phyloP scores from a whole-genome alignment of 345 rosid genomes.

The Dovyalis caffra region DNA sequence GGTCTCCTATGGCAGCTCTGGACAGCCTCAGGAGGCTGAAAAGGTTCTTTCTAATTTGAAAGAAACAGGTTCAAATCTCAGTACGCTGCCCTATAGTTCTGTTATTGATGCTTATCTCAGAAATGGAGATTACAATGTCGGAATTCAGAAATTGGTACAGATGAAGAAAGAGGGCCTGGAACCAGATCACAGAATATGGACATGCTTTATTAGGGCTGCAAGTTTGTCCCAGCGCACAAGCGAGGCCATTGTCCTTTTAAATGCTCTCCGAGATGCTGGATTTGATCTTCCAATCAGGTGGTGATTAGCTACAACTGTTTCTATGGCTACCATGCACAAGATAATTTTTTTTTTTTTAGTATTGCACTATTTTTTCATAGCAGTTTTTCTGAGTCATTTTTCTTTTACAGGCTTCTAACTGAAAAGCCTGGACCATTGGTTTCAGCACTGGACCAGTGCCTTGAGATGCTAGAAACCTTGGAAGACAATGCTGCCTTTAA shows the following conservation, averaged over 20 bases:
- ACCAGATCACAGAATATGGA: constrained; percentile 92
- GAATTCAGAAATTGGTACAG: constrained; percentile 67
- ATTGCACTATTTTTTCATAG: not conserved
- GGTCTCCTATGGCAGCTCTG: constrained; percentile 86
- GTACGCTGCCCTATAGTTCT: constrained; percentile 74
- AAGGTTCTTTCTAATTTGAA: constrained; percentile 68
- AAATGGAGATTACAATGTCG: constrained; percentile 63
- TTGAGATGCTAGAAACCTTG: constrained; percentile 58
- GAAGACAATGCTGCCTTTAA: constrained; percentile 88
- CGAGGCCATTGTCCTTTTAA: constrained; percentile 62
- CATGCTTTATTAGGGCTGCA: constrained; percentile 89
- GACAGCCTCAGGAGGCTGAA: constrained; percentile 87
- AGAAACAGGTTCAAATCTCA: constrained; percentile 59
- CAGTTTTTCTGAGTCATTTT: constrained; percentile 14
- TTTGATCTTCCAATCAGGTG: constrained; percentile 89
- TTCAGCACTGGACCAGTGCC: constrained; percentile 63
- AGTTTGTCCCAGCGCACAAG: constrained; percentile 53
- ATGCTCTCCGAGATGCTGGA: constrained; percentile 64
- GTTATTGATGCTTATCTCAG: constrained; percentile 86
- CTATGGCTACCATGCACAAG: constrained; percentile 8
- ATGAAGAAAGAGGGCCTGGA: constrained; percentile 77
- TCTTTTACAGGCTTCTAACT: constrained; percentile 59
- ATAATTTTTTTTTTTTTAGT: not conserved
- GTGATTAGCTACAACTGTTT: constrained; percentile 10
- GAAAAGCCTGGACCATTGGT: constrained; percentile 56